Conservation (phyloP, 495 filamentous ascomycete species). For the Aspergillus haitiensis region DNA sequence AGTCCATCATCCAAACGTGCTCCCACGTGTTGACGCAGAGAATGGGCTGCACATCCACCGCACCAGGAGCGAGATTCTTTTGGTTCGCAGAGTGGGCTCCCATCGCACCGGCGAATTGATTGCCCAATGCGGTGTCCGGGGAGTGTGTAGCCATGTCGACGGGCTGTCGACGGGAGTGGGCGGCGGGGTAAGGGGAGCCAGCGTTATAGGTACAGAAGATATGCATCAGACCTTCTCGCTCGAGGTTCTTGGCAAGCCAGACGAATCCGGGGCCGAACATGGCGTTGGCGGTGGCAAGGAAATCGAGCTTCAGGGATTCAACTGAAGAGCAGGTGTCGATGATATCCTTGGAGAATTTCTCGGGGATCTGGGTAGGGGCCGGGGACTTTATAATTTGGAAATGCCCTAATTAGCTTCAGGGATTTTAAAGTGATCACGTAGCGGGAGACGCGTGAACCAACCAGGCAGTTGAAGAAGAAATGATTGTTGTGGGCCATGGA, state of each 20-base stretch:
- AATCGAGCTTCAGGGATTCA: slow-evolving; percentile 73
- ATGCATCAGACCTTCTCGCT: slow-evolving; percentile 55
- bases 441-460: slow-evolving; percentile 27
- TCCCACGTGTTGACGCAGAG: slow-evolving; percentile 96
- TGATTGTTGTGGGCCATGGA: slow-evolving; percentile 96
- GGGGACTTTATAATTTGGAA: slow-evolving; percentile 42
- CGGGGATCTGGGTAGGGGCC: slow-evolving; percentile 50
- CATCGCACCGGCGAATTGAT: slow-evolving; percentile 51
- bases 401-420: neutral
- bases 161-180: slow-evolving; percentile 76
- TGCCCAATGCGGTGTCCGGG: slow-evolving; percentile 38
- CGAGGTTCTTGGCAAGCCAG: slow-evolving; percentile 73
- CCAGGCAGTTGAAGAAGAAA: slow-evolving; percentile 81
- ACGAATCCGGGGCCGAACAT: slow-evolving; percentile 99
- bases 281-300: slow-evolving; percentile 75
- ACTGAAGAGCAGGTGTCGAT: slow-evolving; percentile 71
- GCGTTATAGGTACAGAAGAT: slow-evolving; percentile 90
- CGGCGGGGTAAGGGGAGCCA: slow-evolving; percentile 81
- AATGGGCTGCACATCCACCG: slow-evolving; percentile 68
- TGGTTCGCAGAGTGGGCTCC: slow-evolving; percentile 46
- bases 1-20: slow-evolving; percentile 88
- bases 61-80: slow-evolving; percentile 62
- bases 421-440: neutral
- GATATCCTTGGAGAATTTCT: slow-evolving; percentile 50
- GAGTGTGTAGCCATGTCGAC: slow-evolving; percentile 75